Percentiles rank a stretch among this genome's conserved stretches.
phyloP scores from a whole-genome alignment of 495 filamentous ascomycete species.

The Tuber microsphaerosporum region DNA sequence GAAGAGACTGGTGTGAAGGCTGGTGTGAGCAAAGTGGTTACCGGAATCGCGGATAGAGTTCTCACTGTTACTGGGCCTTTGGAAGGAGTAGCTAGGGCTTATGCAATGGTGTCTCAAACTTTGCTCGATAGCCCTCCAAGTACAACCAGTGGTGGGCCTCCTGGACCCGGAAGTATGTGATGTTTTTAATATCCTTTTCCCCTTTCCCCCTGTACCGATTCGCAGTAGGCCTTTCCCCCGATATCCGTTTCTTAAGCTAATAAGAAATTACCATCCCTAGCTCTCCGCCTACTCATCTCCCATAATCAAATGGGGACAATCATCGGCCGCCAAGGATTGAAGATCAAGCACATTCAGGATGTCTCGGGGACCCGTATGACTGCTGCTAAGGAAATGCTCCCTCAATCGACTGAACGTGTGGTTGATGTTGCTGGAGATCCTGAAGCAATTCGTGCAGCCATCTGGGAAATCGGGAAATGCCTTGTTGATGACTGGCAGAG shows the following conservation, averaged over 20 bases:
- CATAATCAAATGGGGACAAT: conserved; percentile 99
- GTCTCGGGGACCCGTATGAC: conserved; percentile 96
- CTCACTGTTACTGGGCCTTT: conserved; percentile 86
- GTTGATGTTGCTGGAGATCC: conserved; percentile 92
- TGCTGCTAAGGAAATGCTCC: conserved; percentile 98
- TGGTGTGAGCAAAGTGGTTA: conserved; percentile 96
- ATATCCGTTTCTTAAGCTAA: background rate
- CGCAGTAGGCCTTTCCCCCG: conserved; percentile 6
- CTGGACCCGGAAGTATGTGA: conserved; percentile 80
- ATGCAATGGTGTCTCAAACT: conserved; percentile 84
- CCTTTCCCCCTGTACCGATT: conserved; percentile 9
- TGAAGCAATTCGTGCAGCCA: conserved; percentile 85
- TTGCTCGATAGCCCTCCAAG: conserved; percentile 80
- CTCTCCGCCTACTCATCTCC: conserved; percentile 93
- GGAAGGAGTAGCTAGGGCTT: conserved; percentile 79
- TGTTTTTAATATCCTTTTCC: conserved; percentile 27
- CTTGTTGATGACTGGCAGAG: conserved; percentile 95
- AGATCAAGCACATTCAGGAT: conserved; percentile 99
- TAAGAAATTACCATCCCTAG: conserved; percentile 46
- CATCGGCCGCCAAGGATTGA: conserved; percentile 88
- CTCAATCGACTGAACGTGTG: conserved; percentile 96
- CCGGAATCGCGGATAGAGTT: conserved; percentile 92
- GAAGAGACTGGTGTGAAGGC: conserved; percentile 97
- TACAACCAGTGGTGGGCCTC: conserved; percentile 15
- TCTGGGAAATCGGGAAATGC: conserved; percentile 99